These are phyloP conservation scores for Salvia hispanica DNA, from an alignment of 257 asterid genomes.

Conservation along the genomic window DNA sequence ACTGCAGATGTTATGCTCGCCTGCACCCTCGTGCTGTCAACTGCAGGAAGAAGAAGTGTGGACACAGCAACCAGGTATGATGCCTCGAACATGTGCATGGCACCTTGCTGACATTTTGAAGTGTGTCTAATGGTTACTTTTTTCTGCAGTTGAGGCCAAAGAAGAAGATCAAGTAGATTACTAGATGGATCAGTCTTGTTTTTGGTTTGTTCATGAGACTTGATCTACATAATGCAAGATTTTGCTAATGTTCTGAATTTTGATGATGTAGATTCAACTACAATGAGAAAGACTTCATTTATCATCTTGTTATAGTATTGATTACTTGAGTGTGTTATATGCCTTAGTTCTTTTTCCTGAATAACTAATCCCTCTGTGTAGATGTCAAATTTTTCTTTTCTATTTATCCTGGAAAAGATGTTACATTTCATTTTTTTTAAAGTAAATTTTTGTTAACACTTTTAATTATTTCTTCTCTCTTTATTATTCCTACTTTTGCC, in stretches of 20 bases:
- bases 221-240: slow-evolving; percentile 6
- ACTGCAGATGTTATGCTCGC: slow-evolving; percentile 47
- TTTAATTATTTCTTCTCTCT: no score
- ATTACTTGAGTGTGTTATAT: no score
- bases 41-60: slow-evolving; percentile 58
- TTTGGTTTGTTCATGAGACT: not conserved
- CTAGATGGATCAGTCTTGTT: slow-evolving; percentile 7
- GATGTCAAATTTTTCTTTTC: no score
- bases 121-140: not conserved
- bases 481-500: no score
- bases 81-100: not conserved
- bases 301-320: not conserved
- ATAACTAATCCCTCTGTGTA: no score
- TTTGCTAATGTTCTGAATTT: no score
- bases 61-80: slow-evolving; percentile 51
- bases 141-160: slow-evolving; percentile 50
- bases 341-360: no score
- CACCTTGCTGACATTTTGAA: not conserved
- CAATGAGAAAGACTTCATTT: slow-evolving; percentile 8
- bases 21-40: slow-evolving; percentile 51
- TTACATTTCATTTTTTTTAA: no score
- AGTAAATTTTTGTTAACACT: no score
- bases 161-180: slow-evolving; percentile 46
- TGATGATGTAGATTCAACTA: slow-evolving; percentile 12
- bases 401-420: no score